Percentiles rank a stretch among this genome's conserved stretches.
Evolutionary conservation across 2,329 filamentous ascomycete genomes (phyloP).

Genomic region (Claviceps monticola): DNA sequence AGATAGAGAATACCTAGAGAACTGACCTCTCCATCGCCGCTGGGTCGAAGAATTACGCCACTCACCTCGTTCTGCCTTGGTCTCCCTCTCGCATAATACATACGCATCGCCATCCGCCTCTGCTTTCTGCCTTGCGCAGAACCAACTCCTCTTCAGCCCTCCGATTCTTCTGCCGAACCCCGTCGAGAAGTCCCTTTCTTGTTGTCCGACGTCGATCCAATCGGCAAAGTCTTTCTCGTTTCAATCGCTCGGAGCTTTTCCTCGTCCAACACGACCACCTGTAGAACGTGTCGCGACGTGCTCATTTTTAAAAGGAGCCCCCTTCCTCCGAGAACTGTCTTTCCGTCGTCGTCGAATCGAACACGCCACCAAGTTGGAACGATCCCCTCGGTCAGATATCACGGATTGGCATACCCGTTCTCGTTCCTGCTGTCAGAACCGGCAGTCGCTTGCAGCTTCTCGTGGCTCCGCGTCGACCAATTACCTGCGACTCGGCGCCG

Average conservation of each 20-base stretch:
- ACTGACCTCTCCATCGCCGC: background rate
- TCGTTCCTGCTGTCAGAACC: background rate
- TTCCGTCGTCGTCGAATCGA: background rate
- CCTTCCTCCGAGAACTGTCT: no score
- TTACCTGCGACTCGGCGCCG: background rate
- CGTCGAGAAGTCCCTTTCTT: background rate
- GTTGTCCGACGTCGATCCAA: background rate
- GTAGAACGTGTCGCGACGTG: background rate
- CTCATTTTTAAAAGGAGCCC: background rate
- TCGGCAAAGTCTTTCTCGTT: background rate
- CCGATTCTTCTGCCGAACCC: background rate
- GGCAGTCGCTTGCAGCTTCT: constrained; percentile 1
- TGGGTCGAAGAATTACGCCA: background rate
- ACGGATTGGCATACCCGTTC: background rate
- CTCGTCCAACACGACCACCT: background rate
- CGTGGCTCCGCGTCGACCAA: background rate
- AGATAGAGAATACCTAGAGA: background rate
- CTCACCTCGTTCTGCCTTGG: background rate
- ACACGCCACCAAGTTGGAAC: background rate
- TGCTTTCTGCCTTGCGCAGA: constrained; percentile 2
- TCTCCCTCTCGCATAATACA: constrained; percentile 1
- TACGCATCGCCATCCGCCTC: constrained; percentile 2
- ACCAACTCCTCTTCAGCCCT: background rate
- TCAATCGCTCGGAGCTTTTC: background rate
- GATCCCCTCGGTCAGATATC: background rate